Evolutionary conservation across 345 rosid genomes (phyloP).

Genomic region (Erodium maritimum): DNA sequence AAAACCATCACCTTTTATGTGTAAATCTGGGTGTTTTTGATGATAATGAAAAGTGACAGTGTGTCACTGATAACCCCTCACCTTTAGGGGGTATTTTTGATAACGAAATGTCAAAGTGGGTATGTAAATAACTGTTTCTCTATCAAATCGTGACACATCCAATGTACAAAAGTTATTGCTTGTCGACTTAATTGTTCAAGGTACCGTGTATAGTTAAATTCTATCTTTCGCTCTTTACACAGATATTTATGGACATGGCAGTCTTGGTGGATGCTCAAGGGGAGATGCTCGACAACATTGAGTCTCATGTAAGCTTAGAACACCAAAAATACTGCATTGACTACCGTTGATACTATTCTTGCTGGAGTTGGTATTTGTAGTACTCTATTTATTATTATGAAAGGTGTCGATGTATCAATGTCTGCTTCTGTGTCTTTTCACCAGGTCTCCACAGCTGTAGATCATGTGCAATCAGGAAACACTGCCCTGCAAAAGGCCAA

Average conservation of each 20-base stretch:
- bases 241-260: constrained; percentile 93
- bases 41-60: too few species aligned
- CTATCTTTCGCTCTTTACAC: constrained; percentile 9
- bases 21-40: too few species aligned
- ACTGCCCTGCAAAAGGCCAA: constrained; percentile 58
- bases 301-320: constrained; percentile 47
- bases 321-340: not conserved
- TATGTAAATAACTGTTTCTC: too few species aligned
- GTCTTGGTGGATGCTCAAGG: constrained; percentile 92
- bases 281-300: constrained; percentile 87
- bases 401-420: not conserved
- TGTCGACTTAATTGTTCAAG: too few species aligned
- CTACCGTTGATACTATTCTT: not conserved
- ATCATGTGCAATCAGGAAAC: constrained; percentile 85
- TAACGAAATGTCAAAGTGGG: too few species aligned
- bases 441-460: constrained; percentile 82
- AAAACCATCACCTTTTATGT: too few species aligned
- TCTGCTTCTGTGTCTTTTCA: not conserved
- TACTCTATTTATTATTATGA: not conserved
- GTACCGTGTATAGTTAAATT: not conserved
- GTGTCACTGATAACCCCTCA: too few species aligned
- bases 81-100: too few species aligned
- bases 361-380: too few species aligned
- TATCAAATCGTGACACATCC: too few species aligned
- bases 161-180: too few species aligned